Base-by-base conservation (phyloP, 176 grass and related monocot genomes). In the Leersia perrieri region DNA sequence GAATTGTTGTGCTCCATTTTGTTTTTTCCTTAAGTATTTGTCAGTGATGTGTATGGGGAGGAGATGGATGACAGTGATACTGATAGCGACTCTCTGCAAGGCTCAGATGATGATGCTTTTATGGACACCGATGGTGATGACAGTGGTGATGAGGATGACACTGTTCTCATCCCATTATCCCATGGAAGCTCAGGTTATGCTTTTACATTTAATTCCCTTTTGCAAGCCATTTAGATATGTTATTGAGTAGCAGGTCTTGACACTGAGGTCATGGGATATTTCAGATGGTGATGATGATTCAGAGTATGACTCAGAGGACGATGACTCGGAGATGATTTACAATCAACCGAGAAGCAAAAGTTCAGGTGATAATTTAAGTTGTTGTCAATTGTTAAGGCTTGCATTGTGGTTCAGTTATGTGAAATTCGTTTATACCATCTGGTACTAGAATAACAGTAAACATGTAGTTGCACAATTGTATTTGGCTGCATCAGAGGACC, bases 241-340 rank as follows among this genome's bases (percentile, higher is more conserved):
- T 63, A 9, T n/a, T 25, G n/a, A 58, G 20, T 55, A 55, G 51
- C 1, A 2, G n/a, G 51, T 23, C 49, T 15, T 89, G 41, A 65
- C 3, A 60, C 8, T 31, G 23, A 60, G 47, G 45, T 18, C 62
- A 84, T 53, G 25, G 22, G 10, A 78, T 33, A n/a, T 77, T 77
- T 68, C 31, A 86, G 81, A 66, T 10, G 68, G 57, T 44, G 85
- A 93, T 78, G 87, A 90, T 63, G 82, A 86, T 68, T 78, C 33
- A 29, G 79, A 88, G 14, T 94, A 92, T 75, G 92, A 95, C 73
- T 91, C 84, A 41, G 96, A 95, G 66, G 87, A 89, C 80, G 92
- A 99, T 84, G 89, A 92, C 68, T 88, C 25, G 57, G 88, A 93
- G 69, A 63, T 95, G 61, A 80, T 53, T 64, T 86, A 53, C 41